Conservation (phyloP, 495 filamentous ascomycete species). For the Echria macrotheca region DNA sequence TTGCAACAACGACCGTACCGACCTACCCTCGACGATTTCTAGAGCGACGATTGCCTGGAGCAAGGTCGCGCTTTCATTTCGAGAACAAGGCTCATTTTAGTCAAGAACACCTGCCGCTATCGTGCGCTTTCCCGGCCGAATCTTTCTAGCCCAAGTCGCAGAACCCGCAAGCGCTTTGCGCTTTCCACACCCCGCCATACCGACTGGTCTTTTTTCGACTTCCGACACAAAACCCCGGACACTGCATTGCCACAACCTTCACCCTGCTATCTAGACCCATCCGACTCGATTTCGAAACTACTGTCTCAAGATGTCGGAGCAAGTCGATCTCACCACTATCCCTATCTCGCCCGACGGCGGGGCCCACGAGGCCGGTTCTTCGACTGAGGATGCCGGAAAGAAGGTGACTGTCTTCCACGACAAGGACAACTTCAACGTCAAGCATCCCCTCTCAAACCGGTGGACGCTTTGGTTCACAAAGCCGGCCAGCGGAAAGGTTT, state of each 20-base stretch:
- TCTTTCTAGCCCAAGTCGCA: no score
- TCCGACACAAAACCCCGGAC: no score
- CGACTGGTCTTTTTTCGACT: no score
- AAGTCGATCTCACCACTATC: slow-evolving; percentile 58
- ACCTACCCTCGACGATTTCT: background rate
- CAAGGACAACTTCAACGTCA: slow-evolving; percentile 97
- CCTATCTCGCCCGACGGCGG: slow-evolving; percentile 66
- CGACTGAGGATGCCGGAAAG: slow-evolving; percentile 46
- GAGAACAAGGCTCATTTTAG: slow-evolving; percentile 5
- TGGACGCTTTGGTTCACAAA: slow-evolving; percentile 99
- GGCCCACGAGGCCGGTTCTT: slow-evolving; percentile 32
- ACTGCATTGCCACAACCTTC: no score
- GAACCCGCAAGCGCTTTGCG: no score
- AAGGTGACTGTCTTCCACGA: slow-evolving; percentile 92
- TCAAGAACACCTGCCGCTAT: no score
- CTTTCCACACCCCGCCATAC: no score
- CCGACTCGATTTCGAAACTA: no score
- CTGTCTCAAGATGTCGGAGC: slow-evolving; percentile 41
- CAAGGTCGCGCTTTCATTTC: slow-evolving; percentile 28
- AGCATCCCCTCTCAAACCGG: slow-evolving; percentile 90
- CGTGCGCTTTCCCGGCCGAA: no score
- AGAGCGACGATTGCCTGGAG: slow-evolving; percentile 25
- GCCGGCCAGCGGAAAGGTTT: slow-evolving; percentile 91
- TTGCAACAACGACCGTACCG: background rate
- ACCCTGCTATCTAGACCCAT: no score